Evolutionary conservation across 192 early-diverging fungal genomes (phyloP).

Genomic region (Kickxella alabastrina): DNA sequence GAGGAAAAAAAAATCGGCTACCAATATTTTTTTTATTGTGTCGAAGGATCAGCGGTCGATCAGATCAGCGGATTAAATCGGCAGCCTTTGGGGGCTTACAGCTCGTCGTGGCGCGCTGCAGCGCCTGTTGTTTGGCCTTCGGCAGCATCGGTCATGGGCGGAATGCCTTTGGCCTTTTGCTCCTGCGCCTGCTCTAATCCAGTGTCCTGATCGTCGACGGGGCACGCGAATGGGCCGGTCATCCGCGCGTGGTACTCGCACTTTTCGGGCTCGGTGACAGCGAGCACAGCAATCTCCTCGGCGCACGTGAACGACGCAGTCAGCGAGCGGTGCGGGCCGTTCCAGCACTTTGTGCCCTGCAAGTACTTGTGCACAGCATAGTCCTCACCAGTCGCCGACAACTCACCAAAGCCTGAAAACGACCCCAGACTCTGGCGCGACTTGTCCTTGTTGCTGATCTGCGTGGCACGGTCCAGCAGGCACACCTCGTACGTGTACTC

Average conservation of each 20-base stretch:
- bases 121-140: no score
- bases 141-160: no score
- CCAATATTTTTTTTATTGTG: constrained; percentile 6
- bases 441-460: constrained; percentile 64
- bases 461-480: constrained; percentile 70
- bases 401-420: constrained; percentile 52
- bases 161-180: not conserved
- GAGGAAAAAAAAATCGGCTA: no score
- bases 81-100: no score
- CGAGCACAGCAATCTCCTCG: constrained; percentile 57
- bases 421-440: constrained; percentile 57
- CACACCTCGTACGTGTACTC: constrained; percentile 75
- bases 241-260: constrained; percentile 86
- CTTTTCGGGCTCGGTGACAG: constrained; percentile 84
- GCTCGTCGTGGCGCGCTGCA: constrained; percentile 3
- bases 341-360: constrained; percentile 87
- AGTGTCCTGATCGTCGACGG: no score
- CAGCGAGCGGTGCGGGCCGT: constrained; percentile 82
- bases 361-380: constrained; percentile 58
- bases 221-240: constrained; percentile 78
- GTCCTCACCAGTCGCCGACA: constrained; percentile 8
- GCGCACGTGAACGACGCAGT: constrained; percentile 76
- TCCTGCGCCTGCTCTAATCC: no score
- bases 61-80: no score
- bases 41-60: no score